Conservation (phyloP, 495 filamentous ascomycete species). For the Aspergillus conjunctus region DNA sequence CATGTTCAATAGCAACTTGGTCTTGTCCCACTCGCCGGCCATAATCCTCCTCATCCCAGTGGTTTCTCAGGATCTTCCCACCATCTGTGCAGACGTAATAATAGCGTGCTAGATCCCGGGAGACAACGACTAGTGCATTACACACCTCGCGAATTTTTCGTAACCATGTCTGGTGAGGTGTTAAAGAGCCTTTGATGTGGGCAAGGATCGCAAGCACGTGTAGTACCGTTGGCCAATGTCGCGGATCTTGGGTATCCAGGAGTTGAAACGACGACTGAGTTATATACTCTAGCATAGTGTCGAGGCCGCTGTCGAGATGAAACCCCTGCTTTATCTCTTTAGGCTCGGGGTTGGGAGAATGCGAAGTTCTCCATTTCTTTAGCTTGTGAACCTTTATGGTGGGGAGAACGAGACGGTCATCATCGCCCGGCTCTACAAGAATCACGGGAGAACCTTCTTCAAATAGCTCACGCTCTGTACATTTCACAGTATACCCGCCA, state of each 20-base stretch:
- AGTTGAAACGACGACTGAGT: slow-evolving; percentile 1
- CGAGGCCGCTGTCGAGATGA: not conserved
- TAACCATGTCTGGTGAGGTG: not conserved
- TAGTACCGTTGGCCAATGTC: slow-evolving; percentile 11
- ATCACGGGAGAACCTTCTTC: not conserved
- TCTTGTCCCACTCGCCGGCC: not conserved
- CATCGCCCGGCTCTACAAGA: not conserved
- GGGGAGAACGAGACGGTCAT: not conserved
- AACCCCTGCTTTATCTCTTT: not conserved
- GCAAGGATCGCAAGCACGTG: slow-evolving; percentile 3
- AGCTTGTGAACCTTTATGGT: not conserved
- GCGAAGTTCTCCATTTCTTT: not conserved
- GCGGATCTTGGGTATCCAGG: not conserved
- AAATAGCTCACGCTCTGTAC: not conserved
- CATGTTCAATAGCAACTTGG: not conserved
- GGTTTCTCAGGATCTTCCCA: not conserved
- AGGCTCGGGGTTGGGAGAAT: not conserved
- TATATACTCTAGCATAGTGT: slow-evolving; percentile 1
- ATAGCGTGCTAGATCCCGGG: slow-evolving; percentile 7
- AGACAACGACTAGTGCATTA: not conserved
- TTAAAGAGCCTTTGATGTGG: not conserved
- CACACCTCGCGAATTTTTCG: not conserved
- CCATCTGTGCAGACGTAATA: slow-evolving; percentile 8
- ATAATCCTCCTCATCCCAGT: slow-evolving; percentile 6
- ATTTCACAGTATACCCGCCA: no score